Percentiles rank a stretch among this genome's conserved stretches.
These are phyloP conservation scores for Paraconiothyrium brasiliense DNA, from an alignment of 2,329 filamentous ascomycete species.

Conservation along the genomic window DNA sequence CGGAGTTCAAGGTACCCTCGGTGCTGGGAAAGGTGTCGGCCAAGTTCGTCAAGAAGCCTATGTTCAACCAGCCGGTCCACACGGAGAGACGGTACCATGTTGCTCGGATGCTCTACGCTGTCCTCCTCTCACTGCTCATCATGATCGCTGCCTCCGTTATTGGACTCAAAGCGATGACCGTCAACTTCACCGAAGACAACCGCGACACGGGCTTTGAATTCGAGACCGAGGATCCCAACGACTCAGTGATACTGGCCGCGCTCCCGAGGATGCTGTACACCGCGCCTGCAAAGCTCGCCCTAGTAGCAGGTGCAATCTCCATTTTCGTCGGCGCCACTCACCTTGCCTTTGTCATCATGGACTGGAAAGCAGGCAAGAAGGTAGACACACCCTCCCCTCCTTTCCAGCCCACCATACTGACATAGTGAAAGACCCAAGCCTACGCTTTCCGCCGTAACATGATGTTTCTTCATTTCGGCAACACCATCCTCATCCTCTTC, in stretches of 20 bases:
- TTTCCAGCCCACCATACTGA: not conserved
- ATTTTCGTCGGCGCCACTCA: conserved; percentile 34
- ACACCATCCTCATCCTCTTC: conserved; percentile 42
- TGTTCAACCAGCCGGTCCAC: conserved; percentile 32
- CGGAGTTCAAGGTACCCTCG: conserved; percentile 25
- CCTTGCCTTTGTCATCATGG: conserved; percentile 32
- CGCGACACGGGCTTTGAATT: conserved; percentile 42
- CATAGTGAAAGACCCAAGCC: conserved; percentile 36
- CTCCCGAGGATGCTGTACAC: conserved; percentile 38
- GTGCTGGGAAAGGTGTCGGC: conserved; percentile 19
- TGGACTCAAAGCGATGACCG: conserved; percentile 39
- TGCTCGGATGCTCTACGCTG: conserved; percentile 30
- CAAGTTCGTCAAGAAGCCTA: conserved; percentile 25
- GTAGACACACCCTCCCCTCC: conserved; percentile 22
- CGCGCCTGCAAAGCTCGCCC: conserved; percentile 39
- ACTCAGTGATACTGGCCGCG: conserved; percentile 37
- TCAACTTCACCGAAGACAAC: conserved; percentile 47
- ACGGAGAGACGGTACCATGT: conserved; percentile 29
- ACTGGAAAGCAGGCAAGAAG: conserved; percentile 39
- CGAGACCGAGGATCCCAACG: conserved; percentile 25
- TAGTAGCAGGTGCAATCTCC: conserved; percentile 35
- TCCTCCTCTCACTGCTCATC: conserved; percentile 31
- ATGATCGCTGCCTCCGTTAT: conserved; percentile 33
- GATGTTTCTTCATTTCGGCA: conserved; percentile 44
- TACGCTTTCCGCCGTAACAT: conserved; percentile 46